Evolutionary conservation across 164 flowering plant genomes (phyloP).

Genomic region (Cinnamomum micranthum): DNA sequence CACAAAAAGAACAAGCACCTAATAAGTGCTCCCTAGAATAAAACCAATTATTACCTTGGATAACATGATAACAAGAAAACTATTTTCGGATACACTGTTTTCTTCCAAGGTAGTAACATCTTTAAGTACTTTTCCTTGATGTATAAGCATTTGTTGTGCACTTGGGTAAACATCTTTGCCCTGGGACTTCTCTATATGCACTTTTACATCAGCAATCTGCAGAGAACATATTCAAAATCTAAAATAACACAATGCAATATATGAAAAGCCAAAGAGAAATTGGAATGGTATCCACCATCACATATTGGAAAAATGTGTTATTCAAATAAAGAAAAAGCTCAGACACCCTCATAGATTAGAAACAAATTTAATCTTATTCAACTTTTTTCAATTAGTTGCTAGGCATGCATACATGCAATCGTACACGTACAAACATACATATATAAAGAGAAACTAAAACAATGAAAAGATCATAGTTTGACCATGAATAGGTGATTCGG

Average conservation of each 20-base stretch:
- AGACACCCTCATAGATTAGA: no score
- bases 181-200: constrained; percentile 50
- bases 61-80: constrained; percentile 70
- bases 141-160: constrained; percentile 64
- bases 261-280: neutral
- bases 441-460: no score
- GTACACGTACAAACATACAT: no score
- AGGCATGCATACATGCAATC: neutral
- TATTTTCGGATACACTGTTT: constrained; percentile 60
- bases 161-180: constrained; percentile 67
- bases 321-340: no score
- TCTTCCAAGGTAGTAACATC: constrained; percentile 61
- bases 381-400: neutral
- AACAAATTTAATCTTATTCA: no score
- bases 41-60: constrained; percentile 41
- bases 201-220: constrained; percentile 71
- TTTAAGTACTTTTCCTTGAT: constrained; percentile 81
- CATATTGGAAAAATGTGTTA: neutral
- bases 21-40: neutral
- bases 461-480: no score
- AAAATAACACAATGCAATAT: neutral
- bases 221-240: constrained; percentile 4
- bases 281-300: neutral
- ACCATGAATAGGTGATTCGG: no score
- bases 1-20: neutral